Evolutionary conservation across 495 filamentous ascomycete genomes (phyloP).

Genomic region (Penicillium arizonense): DNA sequence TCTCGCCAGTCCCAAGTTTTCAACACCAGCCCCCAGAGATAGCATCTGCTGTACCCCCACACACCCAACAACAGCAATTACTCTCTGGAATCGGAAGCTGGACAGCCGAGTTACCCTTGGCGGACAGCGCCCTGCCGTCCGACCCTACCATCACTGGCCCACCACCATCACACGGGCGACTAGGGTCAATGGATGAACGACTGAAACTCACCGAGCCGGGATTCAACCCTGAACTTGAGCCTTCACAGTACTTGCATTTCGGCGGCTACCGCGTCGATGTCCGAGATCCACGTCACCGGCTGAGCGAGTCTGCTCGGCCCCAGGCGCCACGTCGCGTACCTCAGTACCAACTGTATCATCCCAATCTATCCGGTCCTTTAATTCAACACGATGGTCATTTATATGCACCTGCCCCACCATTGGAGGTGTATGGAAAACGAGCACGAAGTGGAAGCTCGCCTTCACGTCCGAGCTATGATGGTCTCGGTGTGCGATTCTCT

Average conservation of each 20-base stretch:
- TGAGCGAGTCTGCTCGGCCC: constrained; percentile 17
- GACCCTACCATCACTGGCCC: constrained; percentile 20
- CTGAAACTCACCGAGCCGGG: constrained; percentile 13
- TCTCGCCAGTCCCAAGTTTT: constrained; percentile 24
- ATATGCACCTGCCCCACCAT: constrained; percentile 17
- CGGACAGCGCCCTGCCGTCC: constrained; percentile 20
- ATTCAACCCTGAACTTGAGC: constrained; percentile 17
- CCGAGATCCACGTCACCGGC: constrained; percentile 24
- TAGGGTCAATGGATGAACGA: constrained; percentile 24
- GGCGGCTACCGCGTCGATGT: constrained; percentile 34
- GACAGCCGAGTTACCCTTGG: constrained; percentile 11
- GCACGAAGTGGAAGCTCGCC: constrained; percentile 57
- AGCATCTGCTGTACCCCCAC: constrained; percentile 1
- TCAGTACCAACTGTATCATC: constrained; percentile 29
- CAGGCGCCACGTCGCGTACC: constrained; percentile 18
- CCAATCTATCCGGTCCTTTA: constrained; percentile 34
- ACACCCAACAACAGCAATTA: constrained; percentile 17
- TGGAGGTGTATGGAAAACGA: constrained; percentile 20
- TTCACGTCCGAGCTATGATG: constrained; percentile 26
- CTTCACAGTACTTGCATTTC: constrained; percentile 22
- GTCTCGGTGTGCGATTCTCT: constrained; percentile 23
- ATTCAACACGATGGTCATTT: constrained; percentile 22
- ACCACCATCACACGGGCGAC: neutral
- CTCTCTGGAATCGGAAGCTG: constrained; percentile 24
- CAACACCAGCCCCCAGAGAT: constrained; percentile 6